A percentile compares a stretch with the other conserved stretches of the same genome.
Conservation (phyloP, 2,329 filamentous ascomycete genomes). For the Trematosphaeria pertusa region DNA sequence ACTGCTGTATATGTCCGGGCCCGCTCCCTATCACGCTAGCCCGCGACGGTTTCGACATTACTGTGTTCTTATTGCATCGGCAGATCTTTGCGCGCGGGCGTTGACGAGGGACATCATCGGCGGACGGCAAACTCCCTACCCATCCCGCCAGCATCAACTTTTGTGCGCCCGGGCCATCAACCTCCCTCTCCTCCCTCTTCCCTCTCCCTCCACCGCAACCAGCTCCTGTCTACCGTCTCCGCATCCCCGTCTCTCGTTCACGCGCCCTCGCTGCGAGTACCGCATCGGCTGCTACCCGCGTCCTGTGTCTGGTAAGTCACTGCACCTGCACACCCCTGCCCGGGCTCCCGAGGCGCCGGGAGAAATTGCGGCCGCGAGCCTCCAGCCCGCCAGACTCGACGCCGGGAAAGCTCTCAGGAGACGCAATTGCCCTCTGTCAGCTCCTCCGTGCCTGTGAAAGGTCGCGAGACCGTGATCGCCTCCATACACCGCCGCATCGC, state of each 20-base stretch:
- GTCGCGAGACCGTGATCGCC: background rate
- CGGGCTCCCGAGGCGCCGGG: constrained; percentile 7
- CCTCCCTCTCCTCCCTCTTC: constrained; percentile 3
- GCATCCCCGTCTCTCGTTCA: constrained; percentile 9
- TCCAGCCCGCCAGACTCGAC: background rate
- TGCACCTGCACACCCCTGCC: constrained; percentile 12
- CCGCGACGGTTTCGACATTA: constrained; percentile 10
- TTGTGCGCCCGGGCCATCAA: constrained; percentile 23
- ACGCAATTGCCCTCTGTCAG: constrained; percentile 12
- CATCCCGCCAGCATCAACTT: constrained; percentile 21
- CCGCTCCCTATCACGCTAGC: constrained; percentile 2
- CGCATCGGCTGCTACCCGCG: constrained; percentile 9
- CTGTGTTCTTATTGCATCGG: constrained; percentile 19
- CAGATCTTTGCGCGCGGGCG: constrained; percentile 24
- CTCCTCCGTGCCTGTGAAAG: background rate
- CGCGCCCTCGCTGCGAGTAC: constrained; percentile 25
- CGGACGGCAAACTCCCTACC: constrained; percentile 15
- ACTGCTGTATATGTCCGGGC: background rate
- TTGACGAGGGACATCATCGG: constrained; percentile 17
- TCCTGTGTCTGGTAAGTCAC: constrained; percentile 22
- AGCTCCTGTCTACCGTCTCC: constrained; percentile 1
- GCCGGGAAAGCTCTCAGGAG: background rate
- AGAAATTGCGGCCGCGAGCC: constrained; percentile 8
- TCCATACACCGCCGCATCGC: background rate
- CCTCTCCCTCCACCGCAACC: constrained; percentile 8